Evolutionary conservation across 306 rosid genomes (phyloP), one percentile per base, ranked within the genome.

Genomic region (Castanospermum australe): DNA sequence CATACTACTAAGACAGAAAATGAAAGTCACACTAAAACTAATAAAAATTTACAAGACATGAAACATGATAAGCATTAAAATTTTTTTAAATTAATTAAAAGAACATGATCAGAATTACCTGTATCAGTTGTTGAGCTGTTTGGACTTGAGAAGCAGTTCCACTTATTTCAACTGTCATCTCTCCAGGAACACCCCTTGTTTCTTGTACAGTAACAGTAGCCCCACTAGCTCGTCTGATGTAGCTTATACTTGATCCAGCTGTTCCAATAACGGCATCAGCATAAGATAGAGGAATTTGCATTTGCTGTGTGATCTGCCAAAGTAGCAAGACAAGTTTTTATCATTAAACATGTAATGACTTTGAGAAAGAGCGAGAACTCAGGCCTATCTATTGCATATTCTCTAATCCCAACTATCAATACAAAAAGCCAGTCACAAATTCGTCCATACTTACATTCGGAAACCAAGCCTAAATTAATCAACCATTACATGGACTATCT

Each of bases 191-290:
- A 77, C 98, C 99, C 86, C 97, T 86, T 4, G 98, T 87, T 88
- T 96, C 99, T 84, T 96, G 98, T 33, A 96, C 91, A 20, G 99
- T 83, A 57, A 96, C 98, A 25, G 97, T 93, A 50, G 99, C 96
- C 64, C 98, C 98, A 81, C 99, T 96, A 60, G 94, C 97, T 25
- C 99, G 88, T 77, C 99, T 89, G 52, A 93, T 96, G 86, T 96
- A 96, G 86, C 99, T 96, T 84, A 93, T 93, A 84, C 87, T 93
- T 10, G 98, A 83, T 76, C 99, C 98, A 44, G 97, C 97, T 32
- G 99, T 84, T 63, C 99, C 99, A 78, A 96, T 96, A 55, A 96
- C 98, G 73, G 98, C 99, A 76, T 96, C 99, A 2, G 97, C 98
- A 83, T 85, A 96, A 22, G 97, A 89, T 45, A 96, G 82, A n/a